Evolutionary conservation across 352 stramenopile genomes (phyloP).

Genomic region (Thalassiosira mediterranea): DNA sequence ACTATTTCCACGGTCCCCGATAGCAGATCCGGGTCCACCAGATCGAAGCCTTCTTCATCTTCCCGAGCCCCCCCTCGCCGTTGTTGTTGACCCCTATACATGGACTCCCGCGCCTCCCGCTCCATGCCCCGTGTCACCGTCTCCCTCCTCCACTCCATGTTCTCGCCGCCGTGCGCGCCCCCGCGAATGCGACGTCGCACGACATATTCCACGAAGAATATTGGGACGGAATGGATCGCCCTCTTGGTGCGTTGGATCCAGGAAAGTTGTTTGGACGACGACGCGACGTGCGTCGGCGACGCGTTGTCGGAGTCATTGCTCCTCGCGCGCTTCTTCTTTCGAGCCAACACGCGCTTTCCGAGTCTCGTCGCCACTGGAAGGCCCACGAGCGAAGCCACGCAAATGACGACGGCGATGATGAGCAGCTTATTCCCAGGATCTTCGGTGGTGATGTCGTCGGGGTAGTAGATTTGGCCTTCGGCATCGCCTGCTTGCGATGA

Average conservation of each 20-base stretch:
- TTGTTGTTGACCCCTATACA: not conserved
- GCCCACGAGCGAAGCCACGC: slow-evolving; percentile 14
- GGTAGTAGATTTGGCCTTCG: slow-evolving; percentile 35
- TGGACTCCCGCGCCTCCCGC: too few species aligned
- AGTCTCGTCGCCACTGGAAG: slow-evolving; percentile 25
- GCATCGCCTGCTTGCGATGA: too few species aligned
- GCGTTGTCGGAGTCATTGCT: too few species aligned
- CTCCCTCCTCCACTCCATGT: slow-evolving; percentile 8
- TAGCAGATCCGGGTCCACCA: too few species aligned
- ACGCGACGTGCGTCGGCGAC: too few species aligned
- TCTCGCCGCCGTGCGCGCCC: too few species aligned
- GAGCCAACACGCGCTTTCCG: too few species aligned
- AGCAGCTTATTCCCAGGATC: slow-evolving; percentile 47
- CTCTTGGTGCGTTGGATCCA: not conserved
- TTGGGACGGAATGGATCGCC: too few species aligned
- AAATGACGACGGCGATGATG: slow-evolving; percentile 39
- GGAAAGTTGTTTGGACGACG: not conserved
- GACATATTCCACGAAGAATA: too few species aligned
- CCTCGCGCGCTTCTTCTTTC: too few species aligned
- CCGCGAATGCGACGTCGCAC: too few species aligned
- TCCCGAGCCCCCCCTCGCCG: slow-evolving; percentile 6
- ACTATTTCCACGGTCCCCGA: slow-evolving; percentile 1
- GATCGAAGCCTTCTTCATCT: not conserved
- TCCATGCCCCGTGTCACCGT: not conserved
- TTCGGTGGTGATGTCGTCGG: slow-evolving; percentile 47